A percentile compares a stretch with the other conserved stretches of the same genome.
Evolutionary conservation across 768 basidiomycete species (phyloP).

Genomic region (Scleroderma citrinum): DNA sequence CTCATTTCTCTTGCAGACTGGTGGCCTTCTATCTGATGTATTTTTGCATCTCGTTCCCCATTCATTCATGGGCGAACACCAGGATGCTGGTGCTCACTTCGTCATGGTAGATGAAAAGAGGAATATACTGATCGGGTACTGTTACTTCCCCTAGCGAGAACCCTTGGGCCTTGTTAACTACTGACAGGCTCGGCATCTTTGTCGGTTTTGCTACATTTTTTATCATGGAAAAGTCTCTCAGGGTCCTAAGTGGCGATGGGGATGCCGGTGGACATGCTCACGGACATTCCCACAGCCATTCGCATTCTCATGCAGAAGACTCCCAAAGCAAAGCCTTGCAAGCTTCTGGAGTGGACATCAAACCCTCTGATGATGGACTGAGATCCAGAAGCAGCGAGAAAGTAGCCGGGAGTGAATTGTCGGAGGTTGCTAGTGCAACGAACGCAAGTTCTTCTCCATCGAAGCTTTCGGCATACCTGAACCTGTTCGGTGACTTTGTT

Average conservation of each 20-base stretch:
- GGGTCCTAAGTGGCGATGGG: conserved; percentile 66
- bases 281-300: conserved; percentile 45
- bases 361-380: conserved; percentile 41
- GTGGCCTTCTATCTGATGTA: conserved; percentile 88
- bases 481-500: conserved; percentile 89
- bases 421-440: conserved; percentile 18
- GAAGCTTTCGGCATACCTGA: conserved; percentile 86
- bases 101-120: conserved; percentile 87
- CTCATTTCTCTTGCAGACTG: conserved; percentile 48
- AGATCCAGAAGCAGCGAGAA: conserved; percentile 38
- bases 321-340: conserved; percentile 26
- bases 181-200: conserved; percentile 68
- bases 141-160: conserved; percentile 9
- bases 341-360: conserved; percentile 43
- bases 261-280: conserved; percentile 44
- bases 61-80: conserved; percentile 85
- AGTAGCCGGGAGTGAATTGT: conserved; percentile 12
- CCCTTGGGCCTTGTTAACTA: conserved; percentile 6
- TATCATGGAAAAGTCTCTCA: conserved; percentile 87
- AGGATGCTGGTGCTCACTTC: conserved; percentile 64
- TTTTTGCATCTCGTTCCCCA: conserved; percentile 91
- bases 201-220: conserved; percentile 87
- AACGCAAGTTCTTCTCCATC: conserved; percentile 49
- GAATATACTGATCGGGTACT: conserved; percentile 84
- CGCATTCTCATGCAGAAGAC: conserved; percentile 48